Conservation (phyloP, 2,329 filamentous ascomycete species). For the Didymella glomerata region DNA sequence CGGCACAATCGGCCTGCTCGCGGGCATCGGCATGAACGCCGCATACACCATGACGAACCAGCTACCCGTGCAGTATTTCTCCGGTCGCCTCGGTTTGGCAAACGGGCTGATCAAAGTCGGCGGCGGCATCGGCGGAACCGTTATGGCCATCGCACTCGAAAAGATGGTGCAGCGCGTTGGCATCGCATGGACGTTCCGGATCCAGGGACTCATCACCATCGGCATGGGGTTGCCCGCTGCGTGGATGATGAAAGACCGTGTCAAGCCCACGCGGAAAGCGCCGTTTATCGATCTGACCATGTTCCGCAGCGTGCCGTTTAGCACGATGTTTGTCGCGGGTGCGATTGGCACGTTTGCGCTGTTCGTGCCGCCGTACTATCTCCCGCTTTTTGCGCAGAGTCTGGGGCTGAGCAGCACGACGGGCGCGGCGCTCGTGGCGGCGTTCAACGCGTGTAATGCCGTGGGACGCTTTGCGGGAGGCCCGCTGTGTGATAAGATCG, state of each 20-base stretch:
- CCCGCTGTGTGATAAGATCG: slow-evolving; percentile 41
- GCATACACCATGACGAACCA: slow-evolving; percentile 36
- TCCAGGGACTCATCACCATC: slow-evolving; percentile 35
- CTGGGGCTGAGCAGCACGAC: slow-evolving; percentile 34
- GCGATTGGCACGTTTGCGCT: slow-evolving; percentile 40
- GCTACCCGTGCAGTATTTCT: slow-evolving; percentile 41
- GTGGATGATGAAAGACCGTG: slow-evolving; percentile 36
- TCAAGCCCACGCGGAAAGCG: slow-evolving; percentile 24
- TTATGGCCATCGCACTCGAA: slow-evolving; percentile 37
- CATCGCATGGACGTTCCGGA: slow-evolving; percentile 41
- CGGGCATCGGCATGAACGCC: slow-evolving; percentile 53
- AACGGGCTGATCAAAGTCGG: slow-evolving; percentile 43
- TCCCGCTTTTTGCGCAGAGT: slow-evolving; percentile 38
- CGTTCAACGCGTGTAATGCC: slow-evolving; percentile 40
- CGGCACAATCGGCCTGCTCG: slow-evolving; percentile 56
- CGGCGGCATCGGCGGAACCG: slow-evolving; percentile 39
- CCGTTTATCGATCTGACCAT: slow-evolving; percentile 38
- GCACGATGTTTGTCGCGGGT: slow-evolving; percentile 32
- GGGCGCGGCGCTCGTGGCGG: slow-evolving; percentile 36
- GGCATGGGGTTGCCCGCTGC: slow-evolving; percentile 36
- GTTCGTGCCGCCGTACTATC: slow-evolving; percentile 41
- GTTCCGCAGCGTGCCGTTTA: slow-evolving; percentile 34
- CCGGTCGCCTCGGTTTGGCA: slow-evolving; percentile 36
- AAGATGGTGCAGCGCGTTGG: slow-evolving; percentile 37
- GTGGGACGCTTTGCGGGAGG: slow-evolving; percentile 38